Percentiles rank a stretch among this genome's conserved stretches.
Evolutionary conservation across 129 eudicot genomes (phyloP).

Genomic region (Artemisia argyi): DNA sequence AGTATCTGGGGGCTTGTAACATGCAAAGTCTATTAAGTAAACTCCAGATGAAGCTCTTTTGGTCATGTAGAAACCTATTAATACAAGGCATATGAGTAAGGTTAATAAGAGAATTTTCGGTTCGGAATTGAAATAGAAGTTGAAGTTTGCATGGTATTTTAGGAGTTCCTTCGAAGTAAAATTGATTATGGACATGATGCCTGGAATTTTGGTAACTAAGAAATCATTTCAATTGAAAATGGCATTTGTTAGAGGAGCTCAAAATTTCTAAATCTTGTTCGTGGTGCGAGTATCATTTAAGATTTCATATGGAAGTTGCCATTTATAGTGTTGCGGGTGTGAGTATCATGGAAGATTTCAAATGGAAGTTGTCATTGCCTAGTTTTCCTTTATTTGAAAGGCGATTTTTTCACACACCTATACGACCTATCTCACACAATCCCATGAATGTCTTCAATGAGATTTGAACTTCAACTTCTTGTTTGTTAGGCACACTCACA

Average conservation of each 20-base stretch:
- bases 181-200: constrained; percentile 17
- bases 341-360: too few relatives aligned
- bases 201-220: constrained; percentile 3
- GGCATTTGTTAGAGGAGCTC: constrained; percentile 1
- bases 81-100: constrained; percentile 16
- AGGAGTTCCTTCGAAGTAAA: constrained; percentile 16
- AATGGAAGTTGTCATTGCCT: too few relatives aligned
- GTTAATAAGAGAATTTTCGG: constrained; percentile 14
- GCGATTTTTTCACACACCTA: too few relatives aligned
- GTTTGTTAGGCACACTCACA: too few relatives aligned
- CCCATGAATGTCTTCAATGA: too few relatives aligned
- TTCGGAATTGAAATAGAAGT: constrained; percentile 15
- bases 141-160: constrained; percentile 8
- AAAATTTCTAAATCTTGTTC: background rate
- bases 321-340: background rate
- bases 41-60: constrained; percentile 25
- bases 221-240: background rate
- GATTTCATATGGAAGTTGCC: background rate
- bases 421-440: too few relatives aligned
- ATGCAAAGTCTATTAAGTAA: constrained; percentile 50
- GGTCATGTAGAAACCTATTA: constrained; percentile 16
- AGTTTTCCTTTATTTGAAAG: too few relatives aligned
- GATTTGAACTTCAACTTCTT: too few relatives aligned
- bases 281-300: constrained; percentile 12
- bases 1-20: constrained; percentile 49